phyloP scores from a whole-genome alignment of 352 stramenopile species.

The Phytophthora sansomeana region DNA sequence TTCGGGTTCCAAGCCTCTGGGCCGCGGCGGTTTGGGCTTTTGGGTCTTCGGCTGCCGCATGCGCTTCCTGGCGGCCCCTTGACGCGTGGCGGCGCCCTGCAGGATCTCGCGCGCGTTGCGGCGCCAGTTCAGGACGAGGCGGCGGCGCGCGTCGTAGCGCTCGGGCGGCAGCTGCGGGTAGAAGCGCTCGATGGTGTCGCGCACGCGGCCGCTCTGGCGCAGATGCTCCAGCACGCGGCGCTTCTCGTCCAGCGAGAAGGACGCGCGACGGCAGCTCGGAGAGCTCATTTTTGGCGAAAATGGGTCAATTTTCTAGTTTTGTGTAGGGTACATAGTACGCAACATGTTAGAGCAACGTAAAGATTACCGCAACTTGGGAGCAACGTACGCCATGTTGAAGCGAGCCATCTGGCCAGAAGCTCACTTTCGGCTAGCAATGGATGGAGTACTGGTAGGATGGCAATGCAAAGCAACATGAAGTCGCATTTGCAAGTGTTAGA shows the following conservation, averaged over 20 bases:
- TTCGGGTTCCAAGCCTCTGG: conserved; percentile 15
- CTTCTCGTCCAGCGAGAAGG: conserved; percentile 39
- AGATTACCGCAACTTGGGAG: too few relatives aligned
- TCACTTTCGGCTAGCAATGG: too few relatives aligned
- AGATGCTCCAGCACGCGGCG: conserved; percentile 35
- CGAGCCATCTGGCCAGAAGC: neutral
- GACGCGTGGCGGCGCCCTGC: conserved; percentile 19
- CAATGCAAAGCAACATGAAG: neutral
- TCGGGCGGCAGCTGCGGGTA: conserved; percentile 29
- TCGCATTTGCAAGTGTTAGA: neutral
- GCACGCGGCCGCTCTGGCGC: conserved; percentile 14
- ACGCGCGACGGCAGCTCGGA: conserved; percentile 2
- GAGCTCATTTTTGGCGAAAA: conserved; percentile 1
- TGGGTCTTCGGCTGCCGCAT: conserved; percentile 17
- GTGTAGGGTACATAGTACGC: neutral
- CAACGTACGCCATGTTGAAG: neutral
- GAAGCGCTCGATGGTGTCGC: conserved; percentile 29
- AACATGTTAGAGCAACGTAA: neutral
- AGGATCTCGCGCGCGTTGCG: conserved; percentile 28
- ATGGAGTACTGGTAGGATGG: too few relatives aligned
- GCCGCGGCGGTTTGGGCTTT: conserved; percentile 7
- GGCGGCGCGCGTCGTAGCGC: conserved; percentile 27
- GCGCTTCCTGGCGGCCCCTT: conserved; percentile 15
- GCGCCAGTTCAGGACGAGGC: conserved; percentile 26
- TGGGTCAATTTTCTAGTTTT: neutral